These are phyloP conservation scores for Paramarasmius palmivorus DNA, from an alignment of 1,284 basidiomycete species.

Conservation along the genomic window DNA sequence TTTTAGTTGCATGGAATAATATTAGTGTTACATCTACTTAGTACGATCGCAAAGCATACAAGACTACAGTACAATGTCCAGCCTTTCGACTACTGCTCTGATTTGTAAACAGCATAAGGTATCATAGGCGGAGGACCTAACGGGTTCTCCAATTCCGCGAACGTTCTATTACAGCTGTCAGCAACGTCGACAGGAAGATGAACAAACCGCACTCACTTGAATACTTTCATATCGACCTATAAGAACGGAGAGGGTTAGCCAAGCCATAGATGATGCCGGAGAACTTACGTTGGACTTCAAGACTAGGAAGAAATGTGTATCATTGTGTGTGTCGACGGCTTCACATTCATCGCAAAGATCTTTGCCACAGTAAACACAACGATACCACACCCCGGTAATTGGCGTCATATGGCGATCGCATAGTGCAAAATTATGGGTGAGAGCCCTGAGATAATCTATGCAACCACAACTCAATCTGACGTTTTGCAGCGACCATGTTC, in stretches of 20 bases:
- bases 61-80: constrained; percentile 19
- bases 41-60: background rate
- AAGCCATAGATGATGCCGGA: background rate
- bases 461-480: background rate
- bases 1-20: too few species aligned
- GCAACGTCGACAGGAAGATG: background rate
- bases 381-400: constrained; percentile 83
- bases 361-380: constrained; percentile 82
- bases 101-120: constrained; percentile 53
- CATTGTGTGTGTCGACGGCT: constrained; percentile 75
- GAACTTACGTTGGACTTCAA: constrained; percentile 75
- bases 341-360: constrained; percentile 84
- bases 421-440: constrained; percentile 67
- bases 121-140: constrained; percentile 57
- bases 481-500: background rate
- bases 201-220: constrained; percentile 55
- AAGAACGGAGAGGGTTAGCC: constrained; percentile 8
- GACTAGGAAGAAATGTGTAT: constrained; percentile 80
- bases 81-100: background rate
- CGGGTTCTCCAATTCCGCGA: constrained; percentile 60
- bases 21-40: too few species aligned
- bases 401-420: constrained; percentile 77
- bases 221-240: constrained; percentile 61
- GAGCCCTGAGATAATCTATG: constrained; percentile 66
- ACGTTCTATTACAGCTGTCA: constrained; percentile 38